Evolutionary conservation across 2,329 filamentous ascomycete genomes (phyloP).

Genomic region (Cordyceps tenuipes): DNA sequence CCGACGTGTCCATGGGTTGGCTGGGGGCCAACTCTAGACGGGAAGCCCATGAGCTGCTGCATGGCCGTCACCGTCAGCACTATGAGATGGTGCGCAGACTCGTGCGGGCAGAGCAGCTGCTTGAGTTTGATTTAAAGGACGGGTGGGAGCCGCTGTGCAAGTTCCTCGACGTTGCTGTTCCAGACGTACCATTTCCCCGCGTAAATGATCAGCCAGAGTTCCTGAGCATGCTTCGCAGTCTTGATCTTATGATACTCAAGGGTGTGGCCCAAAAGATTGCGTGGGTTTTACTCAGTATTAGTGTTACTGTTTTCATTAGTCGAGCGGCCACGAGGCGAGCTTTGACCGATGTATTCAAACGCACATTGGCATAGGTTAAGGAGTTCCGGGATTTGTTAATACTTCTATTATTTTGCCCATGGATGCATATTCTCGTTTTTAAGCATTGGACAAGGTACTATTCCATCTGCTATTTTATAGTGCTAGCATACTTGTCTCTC

Average conservation of each 20-base stretch:
- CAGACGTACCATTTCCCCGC: constrained; percentile 17
- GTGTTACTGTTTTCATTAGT: background rate
- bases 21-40: constrained; percentile 2
- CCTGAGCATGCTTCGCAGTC: background rate
- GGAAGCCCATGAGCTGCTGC: background rate
- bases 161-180: constrained; percentile 25
- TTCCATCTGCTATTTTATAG: no score
- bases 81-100: constrained; percentile 21
- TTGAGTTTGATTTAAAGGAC: constrained; percentile 25
- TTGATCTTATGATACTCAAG: background rate
- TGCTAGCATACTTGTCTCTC: no score
- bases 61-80: constrained; percentile 14
- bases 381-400: no score
- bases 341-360: background rate
- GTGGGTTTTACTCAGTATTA: background rate
- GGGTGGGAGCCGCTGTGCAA: constrained; percentile 29
- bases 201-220: constrained; percentile 7
- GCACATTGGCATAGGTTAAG: background rate
- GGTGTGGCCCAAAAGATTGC: background rate
- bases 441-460: no score
- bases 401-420: background rate
- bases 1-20: constrained; percentile 11
- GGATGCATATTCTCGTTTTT: background rate
- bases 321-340: background rate
- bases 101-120: constrained; percentile 21